Base-by-base conservation (phyloP, 805 yeast genomes). In the Myxozyma sirexii region DNA sequence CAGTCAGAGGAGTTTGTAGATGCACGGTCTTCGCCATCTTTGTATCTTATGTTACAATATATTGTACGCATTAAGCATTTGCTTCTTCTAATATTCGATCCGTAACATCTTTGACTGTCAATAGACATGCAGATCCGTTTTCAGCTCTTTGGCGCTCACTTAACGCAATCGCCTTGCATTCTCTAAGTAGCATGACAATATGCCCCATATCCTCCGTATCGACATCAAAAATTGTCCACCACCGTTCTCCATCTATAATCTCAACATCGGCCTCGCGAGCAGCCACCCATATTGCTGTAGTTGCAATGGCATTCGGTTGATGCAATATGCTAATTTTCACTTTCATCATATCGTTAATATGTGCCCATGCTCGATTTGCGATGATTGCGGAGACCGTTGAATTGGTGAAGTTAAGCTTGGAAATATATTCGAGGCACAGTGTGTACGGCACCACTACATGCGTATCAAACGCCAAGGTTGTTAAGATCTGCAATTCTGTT, bases 141-240 rank as follows among this genome's bases (percentile, higher is more conserved):
- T 13, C 37, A 7, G 41, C n/a, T 17, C 63, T 46, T 4, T 56
- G 35, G 35, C 57, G 60, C 29, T 60, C 63, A 1, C n/a, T 21
- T 8, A 35, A 39, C 7, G 56, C 62, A 59, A 55, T 66, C 67
- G 15, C 69, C 60, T 49, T 70, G 63, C 4, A 72, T 27, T 44
- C 68, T 52, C 35, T 73, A 55, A 10, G 69, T 51, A 49, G 67
- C 48, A 62, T 6, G 7, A 60, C 45, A 12, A 37, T 69, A 48
- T 71, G 71, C 1, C 59, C 61, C 44, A 73, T 56, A 2, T 47
- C 50, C 57, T 71, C 71, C 23, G 60, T 64, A 15, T 53, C 60
- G 6, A 54, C 53, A 39, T 65, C 68, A 29, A 65, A 65, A 8
- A 54, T 49, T 12, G 1, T 67, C 71, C 57, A 66, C 61, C 58